Evolutionary conservation across 768 basidiomycete genomes (phyloP).

Genomic region (Auriscalpium microsporum): DNA sequence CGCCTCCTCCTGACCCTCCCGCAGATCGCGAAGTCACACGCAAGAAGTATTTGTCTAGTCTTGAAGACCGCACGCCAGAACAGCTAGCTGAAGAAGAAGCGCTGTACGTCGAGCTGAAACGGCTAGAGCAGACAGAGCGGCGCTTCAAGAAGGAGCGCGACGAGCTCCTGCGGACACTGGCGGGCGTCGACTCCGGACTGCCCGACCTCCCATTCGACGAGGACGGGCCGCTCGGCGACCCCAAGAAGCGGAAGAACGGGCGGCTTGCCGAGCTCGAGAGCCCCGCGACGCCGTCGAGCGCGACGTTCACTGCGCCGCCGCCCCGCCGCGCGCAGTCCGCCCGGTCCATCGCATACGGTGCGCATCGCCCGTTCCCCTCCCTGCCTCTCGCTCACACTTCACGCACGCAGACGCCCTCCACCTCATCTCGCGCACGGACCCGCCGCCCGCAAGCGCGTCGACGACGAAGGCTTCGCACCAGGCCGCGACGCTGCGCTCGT

Average conservation of each 20-base stretch:
- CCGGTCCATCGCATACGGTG: constrained; percentile 56
- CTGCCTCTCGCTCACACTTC: neutral
- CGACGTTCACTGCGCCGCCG: constrained; percentile 4
- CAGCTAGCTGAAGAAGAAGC: constrained; percentile 95
- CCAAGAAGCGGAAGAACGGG: constrained; percentile 46
- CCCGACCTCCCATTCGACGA: constrained; percentile 62
- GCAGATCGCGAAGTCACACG: constrained; percentile 81
- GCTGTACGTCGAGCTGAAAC: constrained; percentile 85
- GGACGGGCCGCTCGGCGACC: constrained; percentile 42
- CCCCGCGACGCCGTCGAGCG: constrained; percentile 39
- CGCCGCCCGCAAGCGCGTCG: constrained; percentile 36
- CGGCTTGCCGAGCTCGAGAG: constrained; percentile 30
- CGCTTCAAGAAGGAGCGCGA: constrained; percentile 84
- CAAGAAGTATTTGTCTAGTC: constrained; percentile 76
- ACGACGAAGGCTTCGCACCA: constrained; percentile 71
- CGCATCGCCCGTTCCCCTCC: neutral
- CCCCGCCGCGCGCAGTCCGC: constrained; percentile 33
- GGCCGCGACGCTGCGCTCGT: constrained; percentile 78
- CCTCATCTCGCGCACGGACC: constrained; percentile 67
- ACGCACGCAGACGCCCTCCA: constrained; percentile 49
- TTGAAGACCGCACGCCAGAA: constrained; percentile 82
- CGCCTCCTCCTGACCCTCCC: neutral
- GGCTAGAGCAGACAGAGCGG: constrained; percentile 89
- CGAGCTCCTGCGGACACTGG: constrained; percentile 72
- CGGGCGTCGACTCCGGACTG: constrained; percentile 83